These are phyloP conservation scores for Monotropa hypopitys DNA, from an alignment of 179 eudicot genomes.

Conservation along the genomic window DNA sequence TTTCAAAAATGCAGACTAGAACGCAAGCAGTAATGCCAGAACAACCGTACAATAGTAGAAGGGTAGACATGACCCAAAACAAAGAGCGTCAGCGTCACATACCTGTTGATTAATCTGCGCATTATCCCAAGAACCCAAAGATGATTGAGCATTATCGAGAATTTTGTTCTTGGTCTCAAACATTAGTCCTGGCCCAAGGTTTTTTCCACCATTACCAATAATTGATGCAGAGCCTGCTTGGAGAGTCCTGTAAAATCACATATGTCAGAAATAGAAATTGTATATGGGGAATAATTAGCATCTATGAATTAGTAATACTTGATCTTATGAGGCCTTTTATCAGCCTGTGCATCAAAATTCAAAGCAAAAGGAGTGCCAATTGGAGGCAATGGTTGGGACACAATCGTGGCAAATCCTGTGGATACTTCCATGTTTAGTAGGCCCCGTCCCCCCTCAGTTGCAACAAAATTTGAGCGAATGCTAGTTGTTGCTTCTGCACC, in stretches of 20 bases:
- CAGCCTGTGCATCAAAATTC: slow-evolving; percentile 36
- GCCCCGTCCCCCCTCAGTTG: slow-evolving; percentile 27
- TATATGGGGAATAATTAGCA: neutral
- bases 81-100: slow-evolving; percentile 7
- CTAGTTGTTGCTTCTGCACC: slow-evolving; percentile 28
- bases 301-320: slow-evolving; percentile 32
- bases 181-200: slow-evolving; percentile 24
- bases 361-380: slow-evolving; percentile 53
- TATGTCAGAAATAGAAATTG: neutral
- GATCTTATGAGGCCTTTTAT: slow-evolving; percentile 25
- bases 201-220: slow-evolving; percentile 22
- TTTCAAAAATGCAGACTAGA: neutral
- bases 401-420: slow-evolving; percentile 21
- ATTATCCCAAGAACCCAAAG: slow-evolving; percentile 48
- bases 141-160: slow-evolving; percentile 32
- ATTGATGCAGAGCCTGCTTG: slow-evolving; percentile 27
- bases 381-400: slow-evolving; percentile 50
- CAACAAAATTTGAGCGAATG: slow-evolving; percentile 18
- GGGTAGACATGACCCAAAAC: neutral
- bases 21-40: neutral
- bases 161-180: slow-evolving; percentile 42
- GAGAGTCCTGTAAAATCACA: slow-evolving; percentile 30
- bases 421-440: slow-evolving; percentile 31
- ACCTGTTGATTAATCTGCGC: slow-evolving; percentile 54
- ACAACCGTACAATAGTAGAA: neutral